Evolutionary conservation across 2,329 filamentous ascomycete genomes (phyloP).

Genomic region (Phyllosticta paracitricarpa): DNA sequence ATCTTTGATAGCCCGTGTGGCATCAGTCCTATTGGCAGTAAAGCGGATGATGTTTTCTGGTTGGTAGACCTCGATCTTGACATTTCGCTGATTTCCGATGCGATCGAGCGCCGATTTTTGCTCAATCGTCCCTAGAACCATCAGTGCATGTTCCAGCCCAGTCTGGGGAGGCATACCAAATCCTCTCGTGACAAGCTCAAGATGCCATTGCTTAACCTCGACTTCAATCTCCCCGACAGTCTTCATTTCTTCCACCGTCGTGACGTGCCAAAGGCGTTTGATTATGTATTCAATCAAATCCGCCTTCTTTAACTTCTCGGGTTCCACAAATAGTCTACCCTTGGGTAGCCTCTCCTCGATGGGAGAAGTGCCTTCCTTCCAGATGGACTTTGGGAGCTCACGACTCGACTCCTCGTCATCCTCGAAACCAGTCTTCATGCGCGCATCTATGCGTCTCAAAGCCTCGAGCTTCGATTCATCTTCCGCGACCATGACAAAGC

Average conservation of each 20-base stretch:
- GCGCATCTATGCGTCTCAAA: background rate
- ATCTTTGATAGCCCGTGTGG: constrained; percentile 27
- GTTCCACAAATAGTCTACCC: background rate
- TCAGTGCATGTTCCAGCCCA: background rate
- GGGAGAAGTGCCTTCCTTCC: background rate
- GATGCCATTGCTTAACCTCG: constrained; percentile 24
- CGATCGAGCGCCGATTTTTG: constrained; percentile 15
- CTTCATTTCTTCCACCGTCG: constrained; percentile 26
- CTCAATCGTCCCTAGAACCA: background rate
- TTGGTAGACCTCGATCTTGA: constrained; percentile 21
- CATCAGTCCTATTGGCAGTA: constrained; percentile 26
- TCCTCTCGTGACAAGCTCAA: constrained; percentile 17
- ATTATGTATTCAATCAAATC: constrained; percentile 25
- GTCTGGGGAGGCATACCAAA: background rate
- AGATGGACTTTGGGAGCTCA: background rate
- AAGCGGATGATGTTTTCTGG: constrained; percentile 23
- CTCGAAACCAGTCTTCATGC: background rate
- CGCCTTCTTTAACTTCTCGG: constrained; percentile 16
- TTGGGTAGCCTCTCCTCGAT: constrained; percentile 1
- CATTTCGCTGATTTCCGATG: constrained; percentile 20
- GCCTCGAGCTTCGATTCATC: background rate
- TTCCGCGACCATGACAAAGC: constrained; percentile 17
- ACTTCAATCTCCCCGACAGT: constrained; percentile 26
- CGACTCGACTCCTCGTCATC: background rate
- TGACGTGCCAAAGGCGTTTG: constrained; percentile 23